Evolutionary conservation across 768 basidiomycete genomes (phyloP).

Genomic region (Melanogaster broomeanus): DNA sequence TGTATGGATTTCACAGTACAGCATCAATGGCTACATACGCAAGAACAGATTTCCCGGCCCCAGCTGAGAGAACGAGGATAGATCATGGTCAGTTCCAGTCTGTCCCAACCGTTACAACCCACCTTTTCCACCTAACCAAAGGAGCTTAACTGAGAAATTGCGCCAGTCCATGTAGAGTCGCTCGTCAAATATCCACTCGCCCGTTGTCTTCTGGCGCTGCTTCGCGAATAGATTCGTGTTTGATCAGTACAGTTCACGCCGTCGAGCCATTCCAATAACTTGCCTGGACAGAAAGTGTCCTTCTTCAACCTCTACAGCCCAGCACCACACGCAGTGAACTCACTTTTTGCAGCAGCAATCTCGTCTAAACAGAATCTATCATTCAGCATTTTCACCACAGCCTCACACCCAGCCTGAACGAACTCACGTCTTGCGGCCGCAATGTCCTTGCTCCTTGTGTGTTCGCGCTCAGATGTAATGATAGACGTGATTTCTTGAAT

Average conservation of each 20-base stretch:
- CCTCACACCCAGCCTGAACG: not conserved
- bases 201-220: not conserved
- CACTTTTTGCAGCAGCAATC: too few relatives aligned
- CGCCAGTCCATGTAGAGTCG: constrained; percentile 1
- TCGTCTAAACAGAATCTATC: too few relatives aligned
- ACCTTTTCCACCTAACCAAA: constrained; percentile 11
- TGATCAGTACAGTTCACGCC: not conserved
- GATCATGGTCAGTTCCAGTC: not conserved
- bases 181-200: not conserved
- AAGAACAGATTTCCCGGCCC: not conserved
- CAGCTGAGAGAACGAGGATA: not conserved
- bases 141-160: not conserved
- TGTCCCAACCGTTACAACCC: not conserved
- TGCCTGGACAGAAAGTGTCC: not conserved
- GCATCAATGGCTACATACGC: not conserved
- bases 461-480: not conserved
- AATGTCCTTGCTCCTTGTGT: not conserved
- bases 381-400: too few relatives aligned
- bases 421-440: not conserved
- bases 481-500: not conserved
- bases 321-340: too few relatives aligned
- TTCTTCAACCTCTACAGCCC: too few relatives aligned
- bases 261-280: not conserved
- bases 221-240: not conserved
- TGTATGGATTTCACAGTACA: too few relatives aligned